Conservation (phyloP, 371 early-diverging fungal genomes). For the Mucor velutinosus region DNA sequence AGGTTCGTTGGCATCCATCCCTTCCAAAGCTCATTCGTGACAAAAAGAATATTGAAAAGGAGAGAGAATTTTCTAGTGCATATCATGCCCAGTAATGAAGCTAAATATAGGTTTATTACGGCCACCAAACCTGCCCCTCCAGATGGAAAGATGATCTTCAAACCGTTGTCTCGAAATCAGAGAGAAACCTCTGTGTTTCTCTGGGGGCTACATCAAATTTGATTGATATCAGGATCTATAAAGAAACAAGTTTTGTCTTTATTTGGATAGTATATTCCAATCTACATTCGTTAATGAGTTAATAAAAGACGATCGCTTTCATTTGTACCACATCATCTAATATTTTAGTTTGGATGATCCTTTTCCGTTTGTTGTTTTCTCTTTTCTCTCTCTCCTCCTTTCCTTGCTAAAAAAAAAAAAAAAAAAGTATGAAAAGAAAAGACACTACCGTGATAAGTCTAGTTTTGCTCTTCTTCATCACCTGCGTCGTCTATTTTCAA, state of each 20-base stretch:
- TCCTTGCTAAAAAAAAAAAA: background rate
- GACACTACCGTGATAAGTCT: background rate
- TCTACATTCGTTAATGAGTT: slow-evolving; percentile 14
- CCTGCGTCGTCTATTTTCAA: slow-evolving; percentile 8
- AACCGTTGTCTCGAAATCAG: background rate
- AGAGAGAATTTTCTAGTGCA: background rate
- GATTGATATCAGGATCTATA: slow-evolving; percentile 19
- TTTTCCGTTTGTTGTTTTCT: background rate
- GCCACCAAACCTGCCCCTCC: background rate
- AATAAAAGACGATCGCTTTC: background rate
- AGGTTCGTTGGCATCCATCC: background rate
- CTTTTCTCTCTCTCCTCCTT: slow-evolving; percentile 1
- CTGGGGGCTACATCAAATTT: slow-evolving; percentile 1
- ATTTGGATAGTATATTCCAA: slow-evolving; percentile 21
- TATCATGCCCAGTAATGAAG: background rate
- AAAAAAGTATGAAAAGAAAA: slow-evolving; percentile 18
- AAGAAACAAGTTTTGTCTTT: background rate
- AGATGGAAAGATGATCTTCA: background rate
- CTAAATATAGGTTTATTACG: background rate
- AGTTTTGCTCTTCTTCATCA: background rate
- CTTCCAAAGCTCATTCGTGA: background rate
- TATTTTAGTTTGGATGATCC: background rate
- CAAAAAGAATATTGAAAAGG: background rate
- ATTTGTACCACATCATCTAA: background rate
- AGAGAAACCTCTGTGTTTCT: background rate